Conservation (phyloP, 2,329 filamentous ascomycete species). For the Simplicillium aogashimaense region DNA sequence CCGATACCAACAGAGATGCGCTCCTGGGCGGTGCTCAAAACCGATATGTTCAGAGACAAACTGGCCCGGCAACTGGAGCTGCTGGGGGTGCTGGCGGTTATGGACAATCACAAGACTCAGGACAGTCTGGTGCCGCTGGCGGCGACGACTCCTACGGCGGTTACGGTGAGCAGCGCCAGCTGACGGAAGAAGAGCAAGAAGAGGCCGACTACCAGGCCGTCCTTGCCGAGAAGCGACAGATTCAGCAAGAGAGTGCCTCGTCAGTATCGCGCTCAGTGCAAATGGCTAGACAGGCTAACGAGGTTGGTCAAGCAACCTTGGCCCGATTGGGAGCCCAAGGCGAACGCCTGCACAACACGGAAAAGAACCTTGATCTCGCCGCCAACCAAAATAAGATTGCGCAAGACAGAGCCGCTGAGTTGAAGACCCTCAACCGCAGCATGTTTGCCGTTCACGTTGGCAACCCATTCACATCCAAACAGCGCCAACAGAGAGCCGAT, state of each 20-base stretch:
- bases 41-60: conserved; percentile 31
- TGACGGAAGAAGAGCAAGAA: conserved; percentile 76
- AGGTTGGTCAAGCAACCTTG: conserved; percentile 59
- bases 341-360: conserved; percentile 72
- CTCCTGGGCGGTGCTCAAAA: conserved; percentile 50
- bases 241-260: conserved; percentile 62
- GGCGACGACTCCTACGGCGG: conserved; percentile 30
- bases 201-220: conserved; percentile 58
- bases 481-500: conserved; percentile 54
- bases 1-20: conserved; percentile 48
- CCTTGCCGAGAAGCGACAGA: conserved; percentile 45
- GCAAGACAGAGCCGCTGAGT: conserved; percentile 69
- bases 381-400: conserved; percentile 66
- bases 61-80: conserved; percentile 8
- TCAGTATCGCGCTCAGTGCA: conserved; percentile 28
- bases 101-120: conserved; percentile 1
- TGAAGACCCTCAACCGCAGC: conserved; percentile 77
- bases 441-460: conserved; percentile 82
- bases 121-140: conserved; percentile 4
- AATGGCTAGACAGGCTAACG: conserved; percentile 32
- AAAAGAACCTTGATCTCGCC: conserved; percentile 73
- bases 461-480: conserved; percentile 67
- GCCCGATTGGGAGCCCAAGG: conserved; percentile 68
- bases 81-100: conserved; percentile 15
- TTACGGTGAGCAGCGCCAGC: conserved; percentile 60